Conservation (phyloP, 2,329 filamentous ascomycete species). For the Penicillium polonicum region DNA sequence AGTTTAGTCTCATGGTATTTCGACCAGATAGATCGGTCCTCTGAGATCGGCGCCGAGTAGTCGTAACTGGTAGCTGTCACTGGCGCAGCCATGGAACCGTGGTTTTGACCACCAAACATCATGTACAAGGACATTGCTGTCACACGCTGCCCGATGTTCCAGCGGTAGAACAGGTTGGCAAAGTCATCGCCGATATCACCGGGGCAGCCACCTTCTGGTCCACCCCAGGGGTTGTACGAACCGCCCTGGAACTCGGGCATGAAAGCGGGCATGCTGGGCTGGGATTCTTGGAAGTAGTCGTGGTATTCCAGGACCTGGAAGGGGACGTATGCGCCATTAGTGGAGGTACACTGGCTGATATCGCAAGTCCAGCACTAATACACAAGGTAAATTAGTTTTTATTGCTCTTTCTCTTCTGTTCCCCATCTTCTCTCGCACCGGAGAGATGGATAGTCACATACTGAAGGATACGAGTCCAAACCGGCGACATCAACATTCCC, state of each 20-base stretch:
- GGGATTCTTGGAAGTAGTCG: slow-evolving; percentile 46
- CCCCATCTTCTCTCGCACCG: background rate
- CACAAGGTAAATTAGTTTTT: slow-evolving; percentile 41
- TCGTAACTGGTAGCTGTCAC: slow-evolving; percentile 63
- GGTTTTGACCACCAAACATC: slow-evolving; percentile 64
- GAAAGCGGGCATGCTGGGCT: slow-evolving; percentile 50
- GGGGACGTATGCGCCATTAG: slow-evolving; percentile 59
- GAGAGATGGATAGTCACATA: slow-evolving; percentile 38
- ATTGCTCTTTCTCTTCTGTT: background rate
- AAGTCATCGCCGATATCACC: slow-evolving; percentile 58
- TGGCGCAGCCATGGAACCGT: slow-evolving; percentile 59
- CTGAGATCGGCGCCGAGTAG: slow-evolving; percentile 62
- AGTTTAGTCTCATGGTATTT: slow-evolving; percentile 66
- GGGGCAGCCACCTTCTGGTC: slow-evolving; percentile 56
- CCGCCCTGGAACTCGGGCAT: slow-evolving; percentile 62
- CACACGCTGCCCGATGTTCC: slow-evolving; percentile 60
- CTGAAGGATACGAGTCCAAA: slow-evolving; percentile 47
- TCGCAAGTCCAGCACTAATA: slow-evolving; percentile 64
- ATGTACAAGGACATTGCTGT: slow-evolving; percentile 64
- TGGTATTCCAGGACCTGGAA: slow-evolving; percentile 53
- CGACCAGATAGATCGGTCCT: slow-evolving; percentile 56
- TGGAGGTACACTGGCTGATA: slow-evolving; percentile 58
- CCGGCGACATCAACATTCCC: slow-evolving; percentile 43
- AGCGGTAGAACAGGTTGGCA: slow-evolving; percentile 63
- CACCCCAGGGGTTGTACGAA: slow-evolving; percentile 62